These are phyloP conservation scores for Acanthochlamys bracteata DNA, from an alignment of 106 monocot species.

Conservation along the genomic window DNA sequence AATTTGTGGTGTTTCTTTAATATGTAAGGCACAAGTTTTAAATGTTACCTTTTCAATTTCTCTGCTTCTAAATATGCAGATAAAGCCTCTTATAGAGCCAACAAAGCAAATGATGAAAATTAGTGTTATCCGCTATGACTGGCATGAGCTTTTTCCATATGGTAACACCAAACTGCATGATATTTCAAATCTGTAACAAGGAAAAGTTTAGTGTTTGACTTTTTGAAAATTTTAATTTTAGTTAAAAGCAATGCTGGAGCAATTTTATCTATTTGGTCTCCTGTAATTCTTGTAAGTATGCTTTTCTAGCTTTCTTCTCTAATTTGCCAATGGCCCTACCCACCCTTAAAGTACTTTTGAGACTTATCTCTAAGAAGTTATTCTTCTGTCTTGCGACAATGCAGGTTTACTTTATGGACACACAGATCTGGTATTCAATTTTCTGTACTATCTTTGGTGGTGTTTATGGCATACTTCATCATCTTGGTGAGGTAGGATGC, in stretches of 20 bases:
- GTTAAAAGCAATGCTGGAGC: constrained; percentile 69
- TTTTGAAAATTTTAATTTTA: constrained; percentile 18
- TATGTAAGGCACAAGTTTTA: too few relatives aligned
- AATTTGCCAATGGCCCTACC: too few relatives aligned
- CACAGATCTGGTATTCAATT: constrained; percentile 80
- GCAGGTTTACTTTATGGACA: constrained; percentile 82
- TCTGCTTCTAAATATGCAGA: constrained; percentile 23
- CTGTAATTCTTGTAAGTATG: constrained; percentile 56
- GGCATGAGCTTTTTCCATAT: constrained; percentile 80
- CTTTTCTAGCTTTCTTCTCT: background rate
- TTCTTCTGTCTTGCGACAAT: too few relatives aligned
- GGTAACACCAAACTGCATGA: constrained; percentile 29
- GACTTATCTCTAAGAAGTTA: too few relatives aligned
- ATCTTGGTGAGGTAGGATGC: constrained; percentile 63
- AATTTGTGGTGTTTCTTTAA: too few relatives aligned
- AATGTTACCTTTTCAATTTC: too few relatives aligned
- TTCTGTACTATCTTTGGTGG: constrained; percentile 77
- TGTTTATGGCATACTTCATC: constrained; percentile 62
- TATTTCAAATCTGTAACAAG: too few relatives aligned
- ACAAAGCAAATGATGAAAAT: constrained; percentile 64
- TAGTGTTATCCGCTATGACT: constrained; percentile 50
- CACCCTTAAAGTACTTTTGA: too few relatives aligned
- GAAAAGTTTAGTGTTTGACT: background rate
- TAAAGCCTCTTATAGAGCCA: constrained; percentile 66
- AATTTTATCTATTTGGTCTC: constrained; percentile 70